Base-by-base conservation (phyloP, 2,329 filamentous ascomycete genomes). In the Xylariaceae sp. region DNA sequence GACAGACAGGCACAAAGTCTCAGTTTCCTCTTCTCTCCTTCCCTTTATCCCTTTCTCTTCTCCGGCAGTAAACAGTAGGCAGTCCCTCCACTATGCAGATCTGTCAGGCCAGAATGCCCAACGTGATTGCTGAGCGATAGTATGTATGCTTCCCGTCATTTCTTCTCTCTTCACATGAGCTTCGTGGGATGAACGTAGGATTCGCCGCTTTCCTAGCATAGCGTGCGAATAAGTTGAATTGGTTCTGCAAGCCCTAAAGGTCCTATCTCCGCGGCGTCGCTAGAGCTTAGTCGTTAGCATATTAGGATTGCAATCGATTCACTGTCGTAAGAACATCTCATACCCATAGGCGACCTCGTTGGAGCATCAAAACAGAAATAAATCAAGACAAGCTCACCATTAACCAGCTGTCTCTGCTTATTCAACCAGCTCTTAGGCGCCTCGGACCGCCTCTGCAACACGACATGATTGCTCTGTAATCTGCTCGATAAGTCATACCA, bases 401-500 rank as follows among this genome's bases (percentile, higher is more conserved):
- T 83, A 55, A 85, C 79, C 72, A 83, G 74, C 62, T 82, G 79
- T 62, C 88, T 79, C 74, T 93, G 88, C 72, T 87, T 90, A 60
- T 87, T 87, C 57, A 94, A 69, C 86, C 87, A 94, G 67, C 86
- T 91, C 67, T 82, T 85, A 12, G 87, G 85, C 55, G 79, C 78
- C 57, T 92, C 86, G 56, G 81, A 80, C 55, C 86, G 77, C 54
- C 88, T 74, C 61, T 90, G 85, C 51, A 94, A 68, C 44, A 88
- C 81, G 34, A 92, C 84, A 51, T 87, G 86, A 64, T 91, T 92
- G 69, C 86, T 90, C 68, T 93, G 88, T 55, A 94, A 67, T 41
- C 88, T 76, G 61, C 77, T 83, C 21, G 84, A 83, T 58, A 93
- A 77, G 65, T 92, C 87, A 68, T 91, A 91, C 87, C 87, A 94